Evolutionary conservation across 306 rosid species (phyloP), one percentile per base, ranked within the genome.

Genomic region (Spatholobus suberectus): DNA sequence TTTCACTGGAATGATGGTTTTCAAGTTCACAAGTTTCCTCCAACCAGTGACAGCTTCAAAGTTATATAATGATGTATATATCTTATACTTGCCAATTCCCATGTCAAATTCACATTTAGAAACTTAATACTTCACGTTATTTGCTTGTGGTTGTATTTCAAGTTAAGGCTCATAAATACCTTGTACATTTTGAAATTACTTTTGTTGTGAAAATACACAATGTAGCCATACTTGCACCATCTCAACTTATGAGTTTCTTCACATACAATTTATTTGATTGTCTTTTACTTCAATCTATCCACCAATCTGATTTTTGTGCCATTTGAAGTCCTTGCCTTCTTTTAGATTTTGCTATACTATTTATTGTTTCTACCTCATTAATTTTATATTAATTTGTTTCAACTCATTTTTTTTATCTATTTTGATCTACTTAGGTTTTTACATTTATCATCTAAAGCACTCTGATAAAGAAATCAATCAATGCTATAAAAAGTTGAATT

Each of bases 21-120:
- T 85, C 89, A 96, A 98, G 91, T 96, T 92, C 86, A 96, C 98
- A 17, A 96, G 99, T 91, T 96, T 88, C 91, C 81, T 96, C 81
- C 99, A 96, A 86, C 99, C 99, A 34, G 91, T 96, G 62, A 92
- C 99, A 40, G 96, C 99, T 66, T 90, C 97, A 62, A 96, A 92
- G 88, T 88, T 96, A 71, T 87, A 86, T 82, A 94, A 94, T 83
- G 99, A 96, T 88, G 99, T 96, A 92, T 35, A 75, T 67, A 70
- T 73, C 68, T 40, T 77, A 15, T 66, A 76, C 40, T 52, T 55
- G 18, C 35, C 35, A 69, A 40, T 11, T 38, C 17, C 21, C 1
- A 3, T 70, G 24, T 61, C 41, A 72, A 73, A 24, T 78, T 57
- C 21, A 24, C 29, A 35, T 66, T 24, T 37, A 6, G 46, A 63